Percentiles rank a stretch among this genome's conserved stretches.
Conservation (phyloP, 1,284 basidiomycete species). For the Sparassis latifolia region DNA sequence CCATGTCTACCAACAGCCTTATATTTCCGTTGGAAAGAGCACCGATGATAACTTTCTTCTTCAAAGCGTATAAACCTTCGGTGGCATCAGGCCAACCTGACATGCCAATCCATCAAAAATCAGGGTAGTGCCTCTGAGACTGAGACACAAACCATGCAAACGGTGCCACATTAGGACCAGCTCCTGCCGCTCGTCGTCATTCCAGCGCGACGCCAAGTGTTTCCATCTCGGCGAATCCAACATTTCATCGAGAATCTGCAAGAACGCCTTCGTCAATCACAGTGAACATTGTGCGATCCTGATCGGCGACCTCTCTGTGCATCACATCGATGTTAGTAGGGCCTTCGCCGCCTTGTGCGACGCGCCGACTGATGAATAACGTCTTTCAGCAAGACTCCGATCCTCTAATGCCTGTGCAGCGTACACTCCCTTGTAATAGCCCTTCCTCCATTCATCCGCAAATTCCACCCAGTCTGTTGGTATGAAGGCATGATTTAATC, state of each 20-base stretch:
- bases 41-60: conserved; percentile 43
- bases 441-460: conserved; percentile 49
- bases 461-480: conserved; percentile 41
- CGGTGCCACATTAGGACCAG: conserved; percentile 51
- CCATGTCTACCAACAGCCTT: conserved; percentile 55
- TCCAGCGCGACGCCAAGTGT: conserved; percentile 35
- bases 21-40: conserved; percentile 61
- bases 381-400: background rate
- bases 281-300: background rate
- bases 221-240: conserved; percentile 42
- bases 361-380: conserved; percentile 17
- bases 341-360: conserved; percentile 40
- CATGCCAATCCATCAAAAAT: background rate
- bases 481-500: background rate
- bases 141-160: conserved; percentile 34
- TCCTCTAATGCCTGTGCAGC: conserved; percentile 12
- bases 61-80: conserved; percentile 42
- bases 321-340: conserved; percentile 47
- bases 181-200: conserved; percentile 34
- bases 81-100: conserved; percentile 53
- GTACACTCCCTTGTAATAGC: conserved; percentile 43
- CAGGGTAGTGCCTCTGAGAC: background rate
- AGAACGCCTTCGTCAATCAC: background rate
- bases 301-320: conserved; percentile 42
- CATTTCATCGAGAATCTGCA: conserved; percentile 52